phyloP scores from a whole-genome alignment of 208 protist species.

The Leishmania aethiopica region DNA sequence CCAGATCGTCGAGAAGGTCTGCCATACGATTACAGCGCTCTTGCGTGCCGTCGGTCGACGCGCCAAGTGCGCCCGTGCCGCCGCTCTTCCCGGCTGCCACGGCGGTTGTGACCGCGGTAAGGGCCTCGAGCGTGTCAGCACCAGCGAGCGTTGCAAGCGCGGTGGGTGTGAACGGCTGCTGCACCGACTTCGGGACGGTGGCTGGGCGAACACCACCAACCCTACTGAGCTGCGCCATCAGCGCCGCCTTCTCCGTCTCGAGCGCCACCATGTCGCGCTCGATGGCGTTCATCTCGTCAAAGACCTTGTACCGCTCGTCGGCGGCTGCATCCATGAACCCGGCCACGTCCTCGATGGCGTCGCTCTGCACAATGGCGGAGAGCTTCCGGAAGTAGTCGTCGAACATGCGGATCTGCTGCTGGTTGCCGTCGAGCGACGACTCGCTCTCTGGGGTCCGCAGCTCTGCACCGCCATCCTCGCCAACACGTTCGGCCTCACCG shows the following conservation, averaged over 20 bases:
- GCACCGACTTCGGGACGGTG: not conserved
- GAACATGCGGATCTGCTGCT: slow-evolving; percentile 33
- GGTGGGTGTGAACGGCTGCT: slow-evolving; percentile 2
- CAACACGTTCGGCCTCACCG: not conserved
- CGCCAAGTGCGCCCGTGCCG: not conserved
- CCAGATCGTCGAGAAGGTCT: slow-evolving; percentile 25
- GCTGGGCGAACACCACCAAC: not conserved
- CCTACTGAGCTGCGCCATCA: slow-evolving; percentile 22
- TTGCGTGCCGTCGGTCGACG: not conserved
- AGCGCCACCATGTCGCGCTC: slow-evolving; percentile 49
- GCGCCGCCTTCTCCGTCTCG: slow-evolving; percentile 23
- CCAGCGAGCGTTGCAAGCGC: slow-evolving; percentile 12
- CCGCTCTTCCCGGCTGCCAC: not conserved
- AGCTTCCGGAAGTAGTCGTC: slow-evolving; percentile 53
- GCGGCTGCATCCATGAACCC: slow-evolving; percentile 48
- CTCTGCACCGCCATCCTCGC: not conserved
- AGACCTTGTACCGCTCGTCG: slow-evolving; percentile 61
- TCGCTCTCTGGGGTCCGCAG: not conserved
- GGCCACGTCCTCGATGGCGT: slow-evolving; percentile 51
- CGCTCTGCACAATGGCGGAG: slow-evolving; percentile 50
- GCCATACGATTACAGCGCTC: slow-evolving; percentile 10
- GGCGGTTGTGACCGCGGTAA: not conserved
- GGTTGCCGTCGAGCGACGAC: not conserved
- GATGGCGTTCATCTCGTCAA: slow-evolving; percentile 50
- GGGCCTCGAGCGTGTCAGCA: slow-evolving; percentile 12